phyloP scores from a whole-genome alignment of 2,329 filamentous ascomycete genomes.

The Sordariomycetes sp. region DNA sequence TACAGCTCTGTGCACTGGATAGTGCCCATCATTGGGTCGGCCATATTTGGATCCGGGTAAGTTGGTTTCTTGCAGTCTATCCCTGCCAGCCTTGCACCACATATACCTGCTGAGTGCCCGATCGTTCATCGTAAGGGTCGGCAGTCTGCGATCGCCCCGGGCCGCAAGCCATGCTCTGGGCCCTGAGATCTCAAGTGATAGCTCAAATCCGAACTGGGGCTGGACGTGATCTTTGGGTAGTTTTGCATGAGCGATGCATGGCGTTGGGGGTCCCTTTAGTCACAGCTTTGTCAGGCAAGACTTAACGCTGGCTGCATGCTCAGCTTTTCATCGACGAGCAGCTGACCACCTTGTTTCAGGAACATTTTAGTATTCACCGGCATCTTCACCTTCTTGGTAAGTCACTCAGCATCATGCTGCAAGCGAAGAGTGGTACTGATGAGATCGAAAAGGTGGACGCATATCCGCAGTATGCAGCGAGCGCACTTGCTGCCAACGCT shows the following conservation, averaged over 20 bases:
- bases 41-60: constrained; percentile 62
- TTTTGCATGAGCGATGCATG: too few species aligned
- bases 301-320: constrained; percentile 1
- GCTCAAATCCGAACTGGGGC: too few species aligned
- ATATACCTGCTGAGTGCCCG: too few species aligned
- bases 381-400: constrained; percentile 80
- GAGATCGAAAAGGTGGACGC: constrained; percentile 51
- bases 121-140: too few species aligned
- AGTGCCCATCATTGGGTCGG: constrained; percentile 63
- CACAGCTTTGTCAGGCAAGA: too few species aligned
- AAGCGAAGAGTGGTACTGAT: neutral
- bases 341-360: too few species aligned
- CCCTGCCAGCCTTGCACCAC: too few species aligned
- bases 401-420: constrained; percentile 12
- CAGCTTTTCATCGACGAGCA: constrained; percentile 1
- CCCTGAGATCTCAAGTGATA: too few species aligned
- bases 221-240: too few species aligned
- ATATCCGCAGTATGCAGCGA: constrained; percentile 67
- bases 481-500: constrained; percentile 74
- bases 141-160: too few species aligned
- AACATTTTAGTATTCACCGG: constrained; percentile 73
- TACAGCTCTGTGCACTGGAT: constrained; percentile 69
- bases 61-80: constrained; percentile 26
- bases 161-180: too few species aligned
- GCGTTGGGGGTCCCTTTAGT: too few species aligned